Evolutionary conservation across 805 yeast genomes (phyloP), one percentile per base, ranked within the genome.

Genomic region (Dipodascopsis uninucleata): DNA sequence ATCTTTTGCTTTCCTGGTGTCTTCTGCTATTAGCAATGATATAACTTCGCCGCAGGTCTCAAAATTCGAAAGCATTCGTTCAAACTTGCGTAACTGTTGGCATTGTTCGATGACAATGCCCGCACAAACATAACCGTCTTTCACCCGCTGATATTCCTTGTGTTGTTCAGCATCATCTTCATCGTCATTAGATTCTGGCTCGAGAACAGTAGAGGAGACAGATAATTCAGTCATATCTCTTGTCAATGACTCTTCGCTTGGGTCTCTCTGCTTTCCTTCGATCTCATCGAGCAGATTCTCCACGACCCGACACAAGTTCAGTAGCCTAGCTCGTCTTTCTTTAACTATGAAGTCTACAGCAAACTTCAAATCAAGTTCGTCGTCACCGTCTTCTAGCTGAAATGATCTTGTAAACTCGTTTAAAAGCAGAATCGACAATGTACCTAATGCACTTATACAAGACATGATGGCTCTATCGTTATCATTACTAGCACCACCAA

Each of bases 81-180:
- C 53, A 28, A 44, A 39, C 24, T 33, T 26, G 9, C 29, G 31
- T 16, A 49, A 31, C 14, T 18, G 20, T 23, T 32, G 34, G 35
- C 46, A 40, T 29, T 44, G 38, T 9, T 32, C 18, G 2, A 49
- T 28, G 2, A 41, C 45, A n/a, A 45, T 29, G 10, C 51, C 53
- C 10, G 51, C 39, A 3, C 47, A 36, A 12, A 49, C 44, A 28
- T 49, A 49, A 10, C 17, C 35, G 10, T 31, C 17, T 16, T 14
- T 12, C 8, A 31, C 9, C 17, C 12, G 20, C 29, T 39, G 32
- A 21, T 29, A 41, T 33, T 39, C 14, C 9, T 38, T 39, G 1
- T 28, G 37, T n/a, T 24, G 9, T 17, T 21, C 23, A 14, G 33
- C 43, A 3, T 20, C 36, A n/a, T 23, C 25, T 17, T 36, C 41